A percentile compares a stretch with the other conserved stretches of the same genome.
Evolutionary conservation across 176 grass and related monocot genomes (phyloP).

Genomic region (Musa acuminata): DNA sequence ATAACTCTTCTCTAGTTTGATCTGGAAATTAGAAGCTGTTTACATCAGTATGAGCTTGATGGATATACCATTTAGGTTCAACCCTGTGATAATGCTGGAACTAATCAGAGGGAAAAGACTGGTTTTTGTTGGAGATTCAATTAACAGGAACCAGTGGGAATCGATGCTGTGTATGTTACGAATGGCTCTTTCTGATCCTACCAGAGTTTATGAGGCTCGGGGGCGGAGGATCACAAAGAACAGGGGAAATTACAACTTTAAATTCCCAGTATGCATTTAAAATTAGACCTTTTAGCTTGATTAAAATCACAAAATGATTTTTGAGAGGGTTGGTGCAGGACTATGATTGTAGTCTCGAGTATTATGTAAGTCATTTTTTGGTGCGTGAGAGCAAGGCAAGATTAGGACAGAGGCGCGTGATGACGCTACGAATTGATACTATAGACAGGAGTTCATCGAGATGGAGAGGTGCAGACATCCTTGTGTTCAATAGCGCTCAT

Average conservation of each 20-base stretch:
- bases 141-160: conserved; percentile 97
- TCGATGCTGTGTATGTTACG: conserved; percentile 90
- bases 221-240: conserved; percentile 62
- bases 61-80: conserved; percentile 39
- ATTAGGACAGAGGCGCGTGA: conserved; percentile 44
- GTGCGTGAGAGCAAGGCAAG: conserved; percentile 74
- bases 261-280: conserved; percentile 52
- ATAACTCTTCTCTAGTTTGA: not conserved
- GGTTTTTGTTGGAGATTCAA: conserved; percentile 77
- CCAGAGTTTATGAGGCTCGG: conserved; percentile 53
- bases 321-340: conserved; percentile 38
- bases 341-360: conserved; percentile 84
- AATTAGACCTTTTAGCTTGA: conserved; percentile 2
- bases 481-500: conserved; percentile 92
- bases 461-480: conserved; percentile 71
- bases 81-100: conserved; percentile 63
- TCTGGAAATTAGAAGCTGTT: conserved; percentile 8
- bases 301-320: conserved; percentile 18
- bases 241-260: conserved; percentile 75
- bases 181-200: conserved; percentile 40
- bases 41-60: conserved; percentile 12
- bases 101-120: conserved; percentile 66
- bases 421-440: conserved; percentile 62
- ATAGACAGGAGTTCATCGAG: conserved; percentile 57
- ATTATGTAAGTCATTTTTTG: conserved; percentile 87